A percentile compares a stretch with the other conserved stretches of the same genome.
Conservation (phyloP, 78 protist genomes). For the Emiliania huxleyi region DNA sequence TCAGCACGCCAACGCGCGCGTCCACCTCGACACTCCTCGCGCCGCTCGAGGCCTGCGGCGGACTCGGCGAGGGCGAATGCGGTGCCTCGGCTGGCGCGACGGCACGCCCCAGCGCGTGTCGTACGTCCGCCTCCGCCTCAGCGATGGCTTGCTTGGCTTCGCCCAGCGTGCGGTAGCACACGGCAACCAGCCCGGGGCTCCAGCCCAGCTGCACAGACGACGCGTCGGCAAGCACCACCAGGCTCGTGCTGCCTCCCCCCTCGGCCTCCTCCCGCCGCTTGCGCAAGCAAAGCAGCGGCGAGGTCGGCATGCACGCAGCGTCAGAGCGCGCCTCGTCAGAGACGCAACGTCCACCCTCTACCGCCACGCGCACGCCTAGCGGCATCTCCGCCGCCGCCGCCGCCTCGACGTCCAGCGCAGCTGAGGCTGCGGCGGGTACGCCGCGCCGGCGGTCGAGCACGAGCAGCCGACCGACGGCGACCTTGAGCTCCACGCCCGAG, state of each 20-base stretch:
- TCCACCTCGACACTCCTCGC: neutral
- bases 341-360: no score
- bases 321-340: no score
- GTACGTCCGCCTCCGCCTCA: neutral
- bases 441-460: neutral
- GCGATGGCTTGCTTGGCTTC: neutral
- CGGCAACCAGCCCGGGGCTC: neutral
- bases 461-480: neutral
- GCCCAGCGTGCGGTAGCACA: neutral
- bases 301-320: no score
- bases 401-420: neutral
- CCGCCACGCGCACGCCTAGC: neutral
- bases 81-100: neutral
- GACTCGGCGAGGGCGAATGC: neutral
- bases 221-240: no score
- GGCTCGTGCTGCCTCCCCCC: no score
- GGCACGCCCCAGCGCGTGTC: no score
- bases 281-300: no score
- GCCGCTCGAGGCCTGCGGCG: neutral
- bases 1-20: neutral
- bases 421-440: neutral
- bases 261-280: no score
- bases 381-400: neutral
- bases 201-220: no score
- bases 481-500: neutral